Conservation (phyloP, 208 protist species). For the Leishmania mexicana region DNA sequence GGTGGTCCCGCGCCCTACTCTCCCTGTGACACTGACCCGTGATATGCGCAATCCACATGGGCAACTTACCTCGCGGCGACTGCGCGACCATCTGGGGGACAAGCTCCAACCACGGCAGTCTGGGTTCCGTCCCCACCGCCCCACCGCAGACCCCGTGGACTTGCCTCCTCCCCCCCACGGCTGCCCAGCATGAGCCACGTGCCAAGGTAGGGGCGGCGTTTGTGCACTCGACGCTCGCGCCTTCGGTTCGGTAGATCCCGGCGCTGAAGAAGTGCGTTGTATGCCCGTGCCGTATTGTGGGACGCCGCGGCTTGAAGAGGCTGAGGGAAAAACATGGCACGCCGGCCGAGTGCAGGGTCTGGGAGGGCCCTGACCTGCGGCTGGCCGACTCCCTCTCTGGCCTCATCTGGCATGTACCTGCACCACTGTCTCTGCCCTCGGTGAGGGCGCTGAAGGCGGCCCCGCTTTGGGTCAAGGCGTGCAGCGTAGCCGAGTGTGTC, state of each 20-base stretch:
- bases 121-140: too few species aligned
- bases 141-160: too few species aligned
- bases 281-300: background rate
- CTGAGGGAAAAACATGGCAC: background rate
- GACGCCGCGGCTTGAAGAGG: background rate
- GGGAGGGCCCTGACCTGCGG: background rate
- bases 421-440: background rate
- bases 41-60: too few species aligned
- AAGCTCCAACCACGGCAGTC: too few species aligned
- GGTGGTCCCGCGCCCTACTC: too few species aligned
- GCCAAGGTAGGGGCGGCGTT: background rate
- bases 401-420: background rate
- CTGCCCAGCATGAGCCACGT: background rate
- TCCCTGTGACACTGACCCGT: too few species aligned
- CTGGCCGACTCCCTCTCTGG: background rate
- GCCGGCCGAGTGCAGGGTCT: background rate
- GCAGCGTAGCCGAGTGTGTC: background rate
- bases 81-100: too few species aligned
- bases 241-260: too few species aligned
- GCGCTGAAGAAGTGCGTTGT: too few species aligned
- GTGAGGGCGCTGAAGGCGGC: background rate
- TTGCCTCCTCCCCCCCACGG: background rate
- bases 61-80: too few species aligned
- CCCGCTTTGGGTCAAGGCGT: too few species aligned
- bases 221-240: too few species aligned